These are phyloP conservation scores for Penicillium arizonense DNA, from an alignment of 495 filamentous ascomycete species.

Conservation along the genomic window DNA sequence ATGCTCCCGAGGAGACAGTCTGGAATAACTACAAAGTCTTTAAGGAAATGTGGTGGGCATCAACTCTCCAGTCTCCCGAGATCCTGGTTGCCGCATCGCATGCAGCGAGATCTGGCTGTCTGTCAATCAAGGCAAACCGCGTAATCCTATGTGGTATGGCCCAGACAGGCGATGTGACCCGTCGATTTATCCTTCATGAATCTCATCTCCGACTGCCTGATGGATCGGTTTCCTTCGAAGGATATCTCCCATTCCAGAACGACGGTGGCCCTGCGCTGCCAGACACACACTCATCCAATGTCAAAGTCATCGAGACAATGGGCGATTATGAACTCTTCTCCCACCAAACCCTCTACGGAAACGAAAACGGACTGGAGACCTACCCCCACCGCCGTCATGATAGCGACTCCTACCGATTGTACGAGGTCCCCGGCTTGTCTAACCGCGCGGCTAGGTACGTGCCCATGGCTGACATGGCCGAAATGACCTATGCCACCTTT, in stretches of 20 bases:
- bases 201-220: slow-evolving; percentile 5
- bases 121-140: slow-evolving; percentile 1
- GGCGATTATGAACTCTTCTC: slow-evolving; percentile 4
- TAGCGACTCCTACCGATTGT: slow-evolving; percentile 5
- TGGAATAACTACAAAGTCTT: slow-evolving; percentile 3
- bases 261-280: slow-evolving; percentile 3
- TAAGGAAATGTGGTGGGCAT: slow-evolving; percentile 9
- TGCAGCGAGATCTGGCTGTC: neutral
- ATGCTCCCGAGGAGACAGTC: neutral
- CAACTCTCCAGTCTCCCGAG: slow-evolving; percentile 9
- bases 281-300: neutral
- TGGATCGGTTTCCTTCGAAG: slow-evolving; percentile 7
- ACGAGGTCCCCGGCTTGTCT: slow-evolving; percentile 11
- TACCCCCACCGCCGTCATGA: slow-evolving; percentile 5
- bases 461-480: neutral
- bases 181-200: slow-evolving; percentile 7
- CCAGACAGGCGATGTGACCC: slow-evolving; percentile 4
- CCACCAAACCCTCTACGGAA: neutral
- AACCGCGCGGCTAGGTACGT: slow-evolving; percentile 10
- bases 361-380: neutral
- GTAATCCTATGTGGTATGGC: slow-evolving; percentile 8
- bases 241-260: slow-evolving; percentile 9
- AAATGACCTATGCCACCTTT: neutral
- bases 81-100: slow-evolving; percentile 11
- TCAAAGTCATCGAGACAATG: slow-evolving; percentile 8